A percentile compares a stretch with the other conserved stretches of the same genome.
Conservation (phyloP, 2,329 filamentous ascomycete genomes). For the Tolypocladium guangdongense region DNA sequence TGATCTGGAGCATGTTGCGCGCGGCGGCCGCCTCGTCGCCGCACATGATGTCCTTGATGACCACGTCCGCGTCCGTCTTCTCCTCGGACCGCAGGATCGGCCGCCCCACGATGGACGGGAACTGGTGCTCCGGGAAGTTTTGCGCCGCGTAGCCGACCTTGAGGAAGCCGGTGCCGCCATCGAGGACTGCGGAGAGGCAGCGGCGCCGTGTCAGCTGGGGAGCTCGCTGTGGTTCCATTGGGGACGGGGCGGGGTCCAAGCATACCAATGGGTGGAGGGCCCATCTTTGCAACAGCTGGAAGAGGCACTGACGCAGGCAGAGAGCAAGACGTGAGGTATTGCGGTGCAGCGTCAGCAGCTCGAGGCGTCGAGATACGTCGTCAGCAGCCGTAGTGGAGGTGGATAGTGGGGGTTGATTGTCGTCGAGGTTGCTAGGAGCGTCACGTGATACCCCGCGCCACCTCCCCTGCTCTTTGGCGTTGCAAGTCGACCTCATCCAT, state of each 20-base stretch:
- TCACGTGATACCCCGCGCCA: conserved; percentile 28
- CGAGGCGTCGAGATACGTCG: conserved; percentile 2
- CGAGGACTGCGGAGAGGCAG: conserved; percentile 59
- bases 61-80: conserved; percentile 48
- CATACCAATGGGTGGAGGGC: conserved; percentile 45
- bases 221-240: background rate
- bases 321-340: background rate
- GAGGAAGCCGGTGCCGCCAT: conserved; percentile 98
- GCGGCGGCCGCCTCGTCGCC: conserved; percentile 95
- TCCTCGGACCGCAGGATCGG: conserved; percentile 97
- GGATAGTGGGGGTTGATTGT: conserved; percentile 24
- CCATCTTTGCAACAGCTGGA: conserved; percentile 29
- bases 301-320: background rate
- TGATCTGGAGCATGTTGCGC: conserved; percentile 95
- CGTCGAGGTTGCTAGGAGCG: conserved; percentile 22
- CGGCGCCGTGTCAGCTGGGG: conserved; percentile 10
- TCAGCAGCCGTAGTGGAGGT: background rate
- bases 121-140: conserved; percentile 99
- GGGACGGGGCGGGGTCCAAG: conserved; percentile 2
- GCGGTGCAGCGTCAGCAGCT: conserved; percentile 1
- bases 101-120: conserved; percentile 93
- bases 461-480: too few species aligned
- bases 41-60: conserved; percentile 98
- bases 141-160: conserved; percentile 98
- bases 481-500: background rate